Evolutionary conservation across 352 stramenopile genomes (phyloP), one percentile per base, ranked within the genome.

Genomic region (Phytophthora constricta): DNA sequence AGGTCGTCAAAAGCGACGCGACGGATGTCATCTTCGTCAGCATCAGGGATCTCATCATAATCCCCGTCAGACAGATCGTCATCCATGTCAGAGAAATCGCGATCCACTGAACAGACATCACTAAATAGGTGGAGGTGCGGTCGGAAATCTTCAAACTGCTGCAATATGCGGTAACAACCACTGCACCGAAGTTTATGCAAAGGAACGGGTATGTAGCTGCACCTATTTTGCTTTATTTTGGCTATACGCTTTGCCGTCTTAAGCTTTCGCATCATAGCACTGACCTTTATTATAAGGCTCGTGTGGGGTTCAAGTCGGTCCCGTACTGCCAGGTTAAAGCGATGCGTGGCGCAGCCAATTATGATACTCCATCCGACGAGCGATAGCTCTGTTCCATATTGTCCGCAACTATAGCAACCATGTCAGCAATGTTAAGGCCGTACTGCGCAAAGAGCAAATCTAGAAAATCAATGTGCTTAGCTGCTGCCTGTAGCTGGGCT

Each of bases 371-470:
- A 55, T 27, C n/a, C 59, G 20, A 3, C 43, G 42, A 23, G 50
- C 11, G 19, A 67, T 61, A 4, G 42, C 50, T 48, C 45, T 48
- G n/a, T 59, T 54, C 27, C 58, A 66, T 54, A 25, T 66, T 66
- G 23, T 59, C 49, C 5, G 41, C 26, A 0, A 67, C 23, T 22
- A 67, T 61, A 27, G 59, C 59, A 2, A 61, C 19, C 42, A 67
- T 43, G 25, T 57, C 20, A 5, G 16, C 10, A 19, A 61, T 2
- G n/a, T 51, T 10, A 3, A 67, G 26, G 8, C 42, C 59, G 27
- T 66, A 66, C 7, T 59, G 39, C 5, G 31, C 5, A 13, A 37
- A 37, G 5, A 37, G 5, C 31, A 37, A 13, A 37, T 37, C 31
- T 11, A 37, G 11, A 37, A 37, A 37, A 11, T 5, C 31, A 37